A percentile compares a stretch with the other conserved stretches of the same genome.
Conservation (phyloP, 2,329 filamentous ascomycete species). For the Claviceps paspali region DNA sequence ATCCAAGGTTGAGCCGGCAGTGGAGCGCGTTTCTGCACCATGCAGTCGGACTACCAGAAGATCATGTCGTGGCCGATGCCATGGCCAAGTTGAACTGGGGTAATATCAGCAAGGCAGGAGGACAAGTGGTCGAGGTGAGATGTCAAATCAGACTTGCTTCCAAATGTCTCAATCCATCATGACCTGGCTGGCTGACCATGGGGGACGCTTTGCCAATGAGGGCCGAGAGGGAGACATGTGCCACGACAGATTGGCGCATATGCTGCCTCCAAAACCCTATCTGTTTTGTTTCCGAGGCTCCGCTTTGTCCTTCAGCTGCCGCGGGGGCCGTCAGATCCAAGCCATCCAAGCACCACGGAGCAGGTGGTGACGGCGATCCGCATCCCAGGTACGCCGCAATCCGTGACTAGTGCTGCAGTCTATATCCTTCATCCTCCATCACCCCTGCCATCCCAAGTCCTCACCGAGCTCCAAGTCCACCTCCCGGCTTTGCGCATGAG, state of each 20-base stretch:
- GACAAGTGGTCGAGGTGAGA: conserved; percentile 2
- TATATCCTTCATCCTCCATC: conserved; percentile 6
- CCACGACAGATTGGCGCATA: neutral
- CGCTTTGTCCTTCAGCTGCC: neutral
- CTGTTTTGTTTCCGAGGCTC: neutral
- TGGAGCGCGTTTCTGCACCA: conserved; percentile 3
- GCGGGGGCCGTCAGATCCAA: neutral
- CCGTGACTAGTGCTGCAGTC: conserved; percentile 1
- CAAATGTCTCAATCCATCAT: neutral
- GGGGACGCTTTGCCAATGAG: neutral
- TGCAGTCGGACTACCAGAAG: neutral
- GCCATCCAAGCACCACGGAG: neutral
- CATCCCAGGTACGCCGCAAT: neutral
- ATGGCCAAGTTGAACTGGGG: neutral
- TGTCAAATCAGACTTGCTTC: neutral
- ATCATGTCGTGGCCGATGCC: neutral
- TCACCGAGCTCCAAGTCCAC: conserved; percentile 2
- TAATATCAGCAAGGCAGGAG: neutral
- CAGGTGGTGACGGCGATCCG: neutral
- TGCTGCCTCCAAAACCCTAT: neutral
- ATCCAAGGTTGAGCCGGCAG: conserved; percentile 1
- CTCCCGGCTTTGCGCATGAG: neutral
- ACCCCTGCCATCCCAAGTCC: neutral
- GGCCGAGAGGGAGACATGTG: neutral
- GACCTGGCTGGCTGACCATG: neutral